Base-by-base conservation (phyloP, 2,329 filamentous ascomycete species). In the Sodiomyces alkalinus region DNA sequence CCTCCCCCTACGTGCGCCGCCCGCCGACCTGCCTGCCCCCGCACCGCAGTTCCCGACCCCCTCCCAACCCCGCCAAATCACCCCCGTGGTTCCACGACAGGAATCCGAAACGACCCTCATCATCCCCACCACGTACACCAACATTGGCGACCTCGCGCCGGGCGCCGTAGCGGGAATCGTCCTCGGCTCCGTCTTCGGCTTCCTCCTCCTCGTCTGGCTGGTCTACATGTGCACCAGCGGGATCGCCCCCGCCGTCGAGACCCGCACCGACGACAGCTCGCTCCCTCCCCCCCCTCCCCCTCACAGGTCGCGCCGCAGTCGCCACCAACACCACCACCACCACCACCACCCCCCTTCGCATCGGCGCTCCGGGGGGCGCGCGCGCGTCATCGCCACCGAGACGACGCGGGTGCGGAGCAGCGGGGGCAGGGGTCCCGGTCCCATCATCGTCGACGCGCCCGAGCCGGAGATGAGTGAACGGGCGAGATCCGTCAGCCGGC, bases 151-250 rank as follows among this genome's bases (percentile, higher is more conserved):
- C 41, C 43, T 37, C 33, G 49, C 41, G 12, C 64, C 59, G 0
- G 58, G 52, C 33, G 47, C 50, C 27, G 44, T 63, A 10, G 58
- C 47, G 7, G 59, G 49, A 38, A 58, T 62, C 33, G 55, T 59
- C 4, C 47, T 63, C 28, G 59, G 58, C 36, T 51, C 55, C 22
- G 52, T 62, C 26, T 55, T 49, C 17, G 68, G 58, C 29, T 64
- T 72, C 44, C 44, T 71, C 18, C 49, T 73, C 19, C 35, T 70
- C 9, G 47, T 71, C 17, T 61, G 62, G 45, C 41, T 70, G 9
- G 37, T 70, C 32, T 68, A 65, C 43, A 53, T 57, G 3, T 53
- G 52, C n/a, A 46, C 67, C 17, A 58, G 60, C 33, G 51, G 19
- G 15, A 22, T 58, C 17, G 53, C 52, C 2, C 57, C 53, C 2